phyloP scores from a whole-genome alignment of 1,284 basidiomycete genomes.

The Ganoderma lucidum region DNA sequence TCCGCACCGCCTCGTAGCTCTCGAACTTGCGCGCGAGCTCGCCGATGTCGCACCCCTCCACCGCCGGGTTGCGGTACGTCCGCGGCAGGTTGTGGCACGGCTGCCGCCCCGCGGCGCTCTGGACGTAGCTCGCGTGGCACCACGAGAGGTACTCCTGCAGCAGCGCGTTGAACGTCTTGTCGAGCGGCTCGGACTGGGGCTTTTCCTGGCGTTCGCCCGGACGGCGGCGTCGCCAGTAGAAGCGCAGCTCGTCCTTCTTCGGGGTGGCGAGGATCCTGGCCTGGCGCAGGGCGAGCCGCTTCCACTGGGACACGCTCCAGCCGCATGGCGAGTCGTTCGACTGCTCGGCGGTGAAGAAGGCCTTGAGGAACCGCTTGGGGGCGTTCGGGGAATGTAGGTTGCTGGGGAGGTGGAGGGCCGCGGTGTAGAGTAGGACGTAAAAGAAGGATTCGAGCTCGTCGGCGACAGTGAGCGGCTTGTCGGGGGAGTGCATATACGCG shows the following conservation, averaged over 20 bases:
- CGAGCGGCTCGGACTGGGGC: not conserved
- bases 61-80: not conserved
- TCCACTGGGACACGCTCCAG: not conserved
- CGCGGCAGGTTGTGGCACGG: not conserved
- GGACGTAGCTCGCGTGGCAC: not conserved
- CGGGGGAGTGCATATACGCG: not conserved
- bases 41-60: not conserved
- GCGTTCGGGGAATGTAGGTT: not conserved
- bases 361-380: not conserved
- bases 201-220: not conserved
- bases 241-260: not conserved
- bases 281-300: not conserved
- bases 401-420: slow-evolving; percentile 12
- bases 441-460: slow-evolving; percentile 27
- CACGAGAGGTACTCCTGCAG: slow-evolving; percentile 2
- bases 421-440: slow-evolving; percentile 13
- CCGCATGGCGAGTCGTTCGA: not conserved
- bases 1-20: not conserved
- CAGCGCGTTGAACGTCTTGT: slow-evolving; percentile 1
- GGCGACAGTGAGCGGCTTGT: not conserved
- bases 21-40: slow-evolving; percentile 6
- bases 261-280: not conserved
- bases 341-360: slow-evolving; percentile 4
- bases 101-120: not conserved
- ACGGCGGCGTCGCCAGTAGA: not conserved